Base-by-base conservation (phyloP, 2,329 filamentous ascomycete species). In the Aspergillus aculeatus region DNA sequence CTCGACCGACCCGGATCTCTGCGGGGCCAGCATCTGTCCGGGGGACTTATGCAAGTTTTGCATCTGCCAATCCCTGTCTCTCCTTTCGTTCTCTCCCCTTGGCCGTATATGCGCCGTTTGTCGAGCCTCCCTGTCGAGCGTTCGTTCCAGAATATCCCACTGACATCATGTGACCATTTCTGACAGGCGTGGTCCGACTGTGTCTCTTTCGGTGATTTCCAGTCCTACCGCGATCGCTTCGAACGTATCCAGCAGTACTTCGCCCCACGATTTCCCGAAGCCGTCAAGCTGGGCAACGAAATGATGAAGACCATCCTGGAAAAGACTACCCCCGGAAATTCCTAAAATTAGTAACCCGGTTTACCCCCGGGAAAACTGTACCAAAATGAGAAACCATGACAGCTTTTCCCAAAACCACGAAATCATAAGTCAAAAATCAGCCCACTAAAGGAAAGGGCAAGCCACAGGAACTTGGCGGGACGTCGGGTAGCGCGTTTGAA, bases 231-330 rank as follows among this genome's bases (percentile, higher is more conserved):
- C 66, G 91, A 96, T 80, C 86, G 96, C 60, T 99, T 99, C 72
- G 86, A 95, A 71, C 88, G 86, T 66, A 96, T 96, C 54, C 93
- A 97, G 76, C 81, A 82, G 64, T 99, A 96, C 80, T 99, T 99
- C 76, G 87, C 92, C 73, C 92, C 92, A 2, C 82, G 94, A 32
- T 97, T 99, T 72, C 86, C 87, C 1, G 93, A 96, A 73, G 95
- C 95, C 5, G 91, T 89, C 55, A 87, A 88, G 68, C 81, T 99
- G 41, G 95, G 95, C 2, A 96, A 97, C 73, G 89, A 93, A 74
- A 99, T 99, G 95, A 96, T 99, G 77, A 92, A 89, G 81, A 95
- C 92, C 49, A 95, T 99, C 69, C 78, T 97, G 67, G 90, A 94
- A 78, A 94, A 91, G 75, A 89, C 89, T 24, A 70, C 69, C 21